A percentile compares a stretch with the other conserved stretches of the same genome.
phyloP scores from a whole-genome alignment of 2,329 filamentous ascomycete genomes.

The Aspergillus floridensis region DNA sequence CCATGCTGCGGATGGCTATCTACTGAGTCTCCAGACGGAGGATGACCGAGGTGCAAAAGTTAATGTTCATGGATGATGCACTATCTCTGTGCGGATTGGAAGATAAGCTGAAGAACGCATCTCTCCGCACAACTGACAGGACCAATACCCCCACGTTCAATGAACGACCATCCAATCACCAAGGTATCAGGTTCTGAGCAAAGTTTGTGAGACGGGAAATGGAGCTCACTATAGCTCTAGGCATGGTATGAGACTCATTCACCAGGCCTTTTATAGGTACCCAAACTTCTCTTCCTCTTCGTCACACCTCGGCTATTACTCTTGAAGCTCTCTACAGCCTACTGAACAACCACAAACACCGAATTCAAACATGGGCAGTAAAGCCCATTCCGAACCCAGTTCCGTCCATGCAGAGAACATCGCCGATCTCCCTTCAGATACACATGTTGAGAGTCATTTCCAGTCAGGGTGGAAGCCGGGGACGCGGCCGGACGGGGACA shows the following conservation, averaged over 20 bases:
- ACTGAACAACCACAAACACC: background rate
- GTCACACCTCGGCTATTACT: background rate
- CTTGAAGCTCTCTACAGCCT: background rate
- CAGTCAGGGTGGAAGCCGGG: constrained; percentile 28
- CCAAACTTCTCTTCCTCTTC: background rate
- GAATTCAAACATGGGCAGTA: background rate
- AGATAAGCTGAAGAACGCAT: background rate
- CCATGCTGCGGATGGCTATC: background rate
- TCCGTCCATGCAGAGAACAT: constrained; percentile 17
- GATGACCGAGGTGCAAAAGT: background rate
- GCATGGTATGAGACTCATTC: background rate
- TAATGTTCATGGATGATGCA: background rate
- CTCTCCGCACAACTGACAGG: background rate
- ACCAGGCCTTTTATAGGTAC: background rate
- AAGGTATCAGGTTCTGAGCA: background rate
- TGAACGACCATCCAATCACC: background rate
- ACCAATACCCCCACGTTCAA: background rate
- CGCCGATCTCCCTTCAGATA: constrained; percentile 23
- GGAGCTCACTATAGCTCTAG: background rate
- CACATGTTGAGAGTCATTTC: constrained; percentile 28
- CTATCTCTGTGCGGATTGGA: background rate
- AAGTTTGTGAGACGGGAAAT: background rate
- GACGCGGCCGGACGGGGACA: constrained; percentile 45
- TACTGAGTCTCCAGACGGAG: background rate
- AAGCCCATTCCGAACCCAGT: background rate